phyloP scores from a whole-genome alignment of 805 yeast species.

The Huiozyma naganishii region DNA sequence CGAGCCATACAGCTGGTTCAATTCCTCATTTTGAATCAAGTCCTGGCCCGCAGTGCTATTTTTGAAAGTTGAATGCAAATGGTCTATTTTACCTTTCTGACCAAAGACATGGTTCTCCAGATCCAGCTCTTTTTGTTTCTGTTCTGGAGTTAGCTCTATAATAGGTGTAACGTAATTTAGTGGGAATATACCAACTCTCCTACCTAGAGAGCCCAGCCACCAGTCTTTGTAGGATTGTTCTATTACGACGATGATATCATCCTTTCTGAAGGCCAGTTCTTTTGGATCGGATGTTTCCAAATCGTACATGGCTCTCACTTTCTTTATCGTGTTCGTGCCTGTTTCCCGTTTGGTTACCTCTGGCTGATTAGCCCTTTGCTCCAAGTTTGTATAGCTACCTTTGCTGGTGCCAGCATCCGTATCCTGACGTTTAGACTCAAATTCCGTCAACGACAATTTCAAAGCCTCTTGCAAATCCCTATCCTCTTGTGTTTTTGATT shows the following conservation, averaged over 20 bases:
- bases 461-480: conserved; percentile 70
- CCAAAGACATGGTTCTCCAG: conserved; percentile 45
- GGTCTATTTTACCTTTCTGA: conserved; percentile 54
- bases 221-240: conserved; percentile 87
- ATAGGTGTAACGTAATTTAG: conserved; percentile 80
- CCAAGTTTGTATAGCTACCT: conserved; percentile 14
- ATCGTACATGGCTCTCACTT: conserved; percentile 81
- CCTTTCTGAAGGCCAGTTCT: conserved; percentile 76
- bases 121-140: conserved; percentile 38
- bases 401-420: background rate
- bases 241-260: conserved; percentile 78
- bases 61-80: conserved; percentile 32
- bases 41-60: conserved; percentile 22
- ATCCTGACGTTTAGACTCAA: conserved; percentile 26
- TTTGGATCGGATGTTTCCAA: conserved; percentile 69
- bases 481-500: conserved; percentile 53
- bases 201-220: conserved; percentile 86
- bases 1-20: conserved; percentile 63
- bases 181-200: conserved; percentile 82
- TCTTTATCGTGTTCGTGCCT: conserved; percentile 31
- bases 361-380: conserved; percentile 8
- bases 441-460: conserved; percentile 60
- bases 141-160: conserved; percentile 52
- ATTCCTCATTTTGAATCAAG: conserved; percentile 46
- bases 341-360: conserved; percentile 6